Evolutionary conservation across 179 eudicot genomes (phyloP), one percentile per base, ranked within the genome.

Genomic region (Silene noctiflora): DNA sequence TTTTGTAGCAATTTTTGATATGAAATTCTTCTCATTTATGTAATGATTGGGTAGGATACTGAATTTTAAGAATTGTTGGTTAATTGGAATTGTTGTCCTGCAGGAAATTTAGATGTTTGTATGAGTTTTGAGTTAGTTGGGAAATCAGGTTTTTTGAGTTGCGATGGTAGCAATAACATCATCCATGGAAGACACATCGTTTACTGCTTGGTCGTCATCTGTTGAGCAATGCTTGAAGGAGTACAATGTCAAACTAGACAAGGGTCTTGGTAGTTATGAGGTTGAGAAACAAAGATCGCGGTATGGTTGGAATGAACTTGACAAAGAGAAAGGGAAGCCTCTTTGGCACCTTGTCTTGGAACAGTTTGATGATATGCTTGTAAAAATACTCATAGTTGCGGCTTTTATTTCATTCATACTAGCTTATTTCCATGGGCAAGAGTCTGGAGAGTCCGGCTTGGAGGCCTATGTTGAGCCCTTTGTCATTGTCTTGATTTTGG

Each of bases 331-430:
- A 72, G 91, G 91, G 74, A 88, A 87, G 77, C 91, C 96, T 44
- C 62, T 91, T n/a, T 92, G 94, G 94, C 88, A 75, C 68, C 96
- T 91, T 29, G 88, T 92, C 12, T 65, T 92, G 4, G 90, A 92
- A 67, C 97, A 92, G 75, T 92, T 92, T 64, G 90, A 92, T 75
- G 97, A 92, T 77, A 84, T 81, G 85, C 92, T 92, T 75, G 94
- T 91, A 7, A 92, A 88, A 78, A 92, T 89, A 74, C 85, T 92
- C 2, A 86, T 92, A 4, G 76, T 87, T 21, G 97, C 96, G 7
- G 97, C 97, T 22, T 84, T 88, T 72, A 88, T 91, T 59, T 92
- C 97, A 2, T 91, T 92, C 60, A 74, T 89, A 48, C 72, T 92
- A 35, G 97, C 96, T 61, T 88, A 78, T 79, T 76, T 89, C 55